Conservation (phyloP, 2,329 filamentous ascomycete species). For the Amauroascus verrucosus region DNA sequence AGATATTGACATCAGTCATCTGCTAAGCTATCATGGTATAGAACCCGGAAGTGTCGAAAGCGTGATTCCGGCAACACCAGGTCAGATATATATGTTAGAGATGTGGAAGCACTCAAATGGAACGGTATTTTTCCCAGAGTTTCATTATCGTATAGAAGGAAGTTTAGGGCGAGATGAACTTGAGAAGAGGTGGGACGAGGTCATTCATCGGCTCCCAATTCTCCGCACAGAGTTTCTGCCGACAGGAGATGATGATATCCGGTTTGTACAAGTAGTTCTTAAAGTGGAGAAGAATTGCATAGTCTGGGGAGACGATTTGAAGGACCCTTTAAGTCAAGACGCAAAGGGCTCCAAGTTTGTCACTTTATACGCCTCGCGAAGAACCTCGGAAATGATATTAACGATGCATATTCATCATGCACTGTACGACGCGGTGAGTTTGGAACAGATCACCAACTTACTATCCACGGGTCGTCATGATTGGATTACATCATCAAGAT, state of each 20-base stretch:
- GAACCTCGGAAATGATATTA: conserved; percentile 25
- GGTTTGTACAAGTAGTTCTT: conserved; percentile 56
- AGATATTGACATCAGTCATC: conserved; percentile 21
- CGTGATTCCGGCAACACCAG: conserved; percentile 60
- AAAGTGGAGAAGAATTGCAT: conserved; percentile 31
- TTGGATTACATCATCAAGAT: conserved; percentile 9
- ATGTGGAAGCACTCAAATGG: conserved; percentile 61
- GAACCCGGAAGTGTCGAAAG: conserved; percentile 41
- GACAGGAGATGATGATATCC: conserved; percentile 38
- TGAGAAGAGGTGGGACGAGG: conserved; percentile 49
- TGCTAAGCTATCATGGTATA: conserved; percentile 37
- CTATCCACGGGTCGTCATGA: conserved; percentile 39
- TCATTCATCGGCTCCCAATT: conserved; percentile 50
- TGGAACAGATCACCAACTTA: conserved; percentile 52
- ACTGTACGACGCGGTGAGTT: conserved; percentile 75
- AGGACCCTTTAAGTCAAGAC: conserved; percentile 18
- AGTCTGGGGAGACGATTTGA: conserved; percentile 20
- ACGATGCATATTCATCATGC: conserved; percentile 68
- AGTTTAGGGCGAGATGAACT: conserved; percentile 36
- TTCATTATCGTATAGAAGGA: conserved; percentile 49
- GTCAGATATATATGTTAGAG: conserved; percentile 71
- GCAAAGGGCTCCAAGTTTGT: conserved; percentile 21
- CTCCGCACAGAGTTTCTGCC: conserved; percentile 58
- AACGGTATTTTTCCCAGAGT: conserved; percentile 61
- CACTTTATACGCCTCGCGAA: conserved; percentile 29